phyloP scores from a whole-genome alignment of 1,139 yeast species.

The Magnusiomyces sp. region DNA sequence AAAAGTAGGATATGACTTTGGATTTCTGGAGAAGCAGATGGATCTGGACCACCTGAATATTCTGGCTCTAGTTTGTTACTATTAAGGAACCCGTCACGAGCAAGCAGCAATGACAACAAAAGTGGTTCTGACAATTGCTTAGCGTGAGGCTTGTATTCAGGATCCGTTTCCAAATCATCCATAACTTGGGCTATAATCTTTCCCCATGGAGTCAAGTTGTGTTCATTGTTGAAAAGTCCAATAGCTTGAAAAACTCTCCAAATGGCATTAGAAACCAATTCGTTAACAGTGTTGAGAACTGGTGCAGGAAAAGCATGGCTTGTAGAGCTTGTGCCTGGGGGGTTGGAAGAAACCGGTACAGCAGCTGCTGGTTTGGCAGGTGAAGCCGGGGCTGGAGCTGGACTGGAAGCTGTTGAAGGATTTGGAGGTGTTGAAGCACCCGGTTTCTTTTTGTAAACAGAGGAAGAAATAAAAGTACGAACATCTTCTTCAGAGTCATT shows the following conservation, averaged over 20 bases:
- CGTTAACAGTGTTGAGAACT: slow-evolving; percentile 4
- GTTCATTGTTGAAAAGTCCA: slow-evolving; percentile 43
- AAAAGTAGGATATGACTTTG: slow-evolving; percentile 40
- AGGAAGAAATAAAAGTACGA: slow-evolving; percentile 6
- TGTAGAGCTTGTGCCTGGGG: background rate
- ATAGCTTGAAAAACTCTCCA: slow-evolving; percentile 51
- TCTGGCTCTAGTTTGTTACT: slow-evolving; percentile 18
- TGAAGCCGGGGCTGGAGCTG: slow-evolving; percentile 1
- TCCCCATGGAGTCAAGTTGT: slow-evolving; percentile 51
- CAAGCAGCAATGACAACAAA: slow-evolving; percentile 25
- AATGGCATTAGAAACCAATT: slow-evolving; percentile 37
- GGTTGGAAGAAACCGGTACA: background rate
- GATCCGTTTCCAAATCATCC: slow-evolving; percentile 6
- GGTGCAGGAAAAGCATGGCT: slow-evolving; percentile 3
- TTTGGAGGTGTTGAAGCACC: background rate
- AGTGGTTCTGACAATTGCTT: slow-evolving; percentile 26
- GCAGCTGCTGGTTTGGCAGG: slow-evolving; percentile 1
- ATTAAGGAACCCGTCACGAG: slow-evolving; percentile 23
- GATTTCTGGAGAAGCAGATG: slow-evolving; percentile 28
- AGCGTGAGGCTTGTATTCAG: slow-evolving; percentile 20
- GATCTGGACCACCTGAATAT: slow-evolving; percentile 27
- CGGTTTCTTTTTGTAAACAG: slow-evolving; percentile 6
- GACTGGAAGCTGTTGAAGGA: background rate
- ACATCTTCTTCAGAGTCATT: slow-evolving; percentile 7
- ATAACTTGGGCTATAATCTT: slow-evolving; percentile 36